phyloP scores from a whole-genome alignment of 768 basidiomycete species.

The Chiua virens region DNA sequence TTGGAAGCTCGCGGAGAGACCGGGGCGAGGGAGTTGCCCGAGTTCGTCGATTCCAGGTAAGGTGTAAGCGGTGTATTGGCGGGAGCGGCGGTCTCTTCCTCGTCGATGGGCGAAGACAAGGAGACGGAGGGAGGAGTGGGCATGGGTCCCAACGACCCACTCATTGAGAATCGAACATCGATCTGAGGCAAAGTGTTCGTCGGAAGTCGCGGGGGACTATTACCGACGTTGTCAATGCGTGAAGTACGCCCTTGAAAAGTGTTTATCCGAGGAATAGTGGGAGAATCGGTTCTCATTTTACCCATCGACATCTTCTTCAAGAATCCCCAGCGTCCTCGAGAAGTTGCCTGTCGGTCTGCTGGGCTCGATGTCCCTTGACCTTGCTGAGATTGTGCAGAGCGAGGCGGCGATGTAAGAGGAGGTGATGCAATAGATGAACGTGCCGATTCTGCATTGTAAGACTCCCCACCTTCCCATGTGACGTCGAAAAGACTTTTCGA shows the following conservation, averaged over 20 bases:
- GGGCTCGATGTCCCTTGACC: constrained; percentile 18
- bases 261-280: constrained; percentile 38
- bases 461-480: constrained; percentile 35
- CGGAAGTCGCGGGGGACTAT: constrained; percentile 31
- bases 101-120: constrained; percentile 21
- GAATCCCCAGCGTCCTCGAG: constrained; percentile 84
- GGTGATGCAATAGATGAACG: constrained; percentile 29
- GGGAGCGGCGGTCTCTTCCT: constrained; percentile 17
- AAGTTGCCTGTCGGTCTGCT: constrained; percentile 21
- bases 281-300: constrained; percentile 72
- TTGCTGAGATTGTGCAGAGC: constrained; percentile 12
- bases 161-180: constrained; percentile 71
- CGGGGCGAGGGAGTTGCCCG: constrained; percentile 42
- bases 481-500: constrained; percentile 52
- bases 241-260: constrained; percentile 27
- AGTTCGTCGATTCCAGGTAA: constrained; percentile 4
- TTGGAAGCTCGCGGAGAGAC: constrained; percentile 53
- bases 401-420: constrained; percentile 31
- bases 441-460: constrained; percentile 7
- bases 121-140: constrained; percentile 34
- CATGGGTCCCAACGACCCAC: constrained; percentile 58
- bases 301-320: constrained; percentile 99
- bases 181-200: constrained; percentile 56
- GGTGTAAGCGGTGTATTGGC: background rate
- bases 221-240: constrained; percentile 16